These are phyloP conservation scores for Saccharomycopsis sp. DNA, from an alignment of 805 yeast species.

Conservation along the genomic window DNA sequence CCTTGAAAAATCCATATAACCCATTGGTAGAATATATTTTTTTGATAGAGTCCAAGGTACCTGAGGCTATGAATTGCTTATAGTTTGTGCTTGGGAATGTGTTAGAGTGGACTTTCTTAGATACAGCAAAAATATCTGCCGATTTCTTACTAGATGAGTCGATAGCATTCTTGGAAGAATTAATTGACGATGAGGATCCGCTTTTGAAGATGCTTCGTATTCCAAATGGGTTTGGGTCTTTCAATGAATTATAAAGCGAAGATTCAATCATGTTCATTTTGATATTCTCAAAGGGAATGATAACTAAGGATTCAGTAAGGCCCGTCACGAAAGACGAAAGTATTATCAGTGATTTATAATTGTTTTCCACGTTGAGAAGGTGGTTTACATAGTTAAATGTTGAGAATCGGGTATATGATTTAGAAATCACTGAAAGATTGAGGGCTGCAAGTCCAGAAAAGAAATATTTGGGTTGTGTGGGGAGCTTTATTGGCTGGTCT, in stretches of 20 bases:
- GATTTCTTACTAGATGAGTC: not conserved
- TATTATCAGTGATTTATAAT: slow-evolving; percentile 66
- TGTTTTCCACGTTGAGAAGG: slow-evolving; percentile 49
- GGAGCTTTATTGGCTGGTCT: slow-evolving; percentile 1
- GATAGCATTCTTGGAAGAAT: slow-evolving; percentile 25
- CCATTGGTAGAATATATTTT: slow-evolving; percentile 76
- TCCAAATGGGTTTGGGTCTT: slow-evolving; percentile 25
- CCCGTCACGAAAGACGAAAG: slow-evolving; percentile 54
- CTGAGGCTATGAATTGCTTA: slow-evolving; percentile 41
- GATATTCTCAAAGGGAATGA: slow-evolving; percentile 87
- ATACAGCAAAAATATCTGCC: slow-evolving; percentile 21
- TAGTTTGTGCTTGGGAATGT: slow-evolving; percentile 27
- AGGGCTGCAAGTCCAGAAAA: slow-evolving; percentile 67
- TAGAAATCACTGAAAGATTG: slow-evolving; percentile 65
- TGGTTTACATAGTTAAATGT: slow-evolving; percentile 70
- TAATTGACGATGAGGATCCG: slow-evolving; percentile 23
- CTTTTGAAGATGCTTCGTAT: slow-evolving; percentile 6
- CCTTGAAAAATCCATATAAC: slow-evolving; percentile 69
- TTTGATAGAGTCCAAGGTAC: slow-evolving; percentile 44
- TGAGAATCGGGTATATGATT: slow-evolving; percentile 66
- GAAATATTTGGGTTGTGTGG: slow-evolving; percentile 29
- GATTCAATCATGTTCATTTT: slow-evolving; percentile 72
- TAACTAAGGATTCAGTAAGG: slow-evolving; percentile 68
- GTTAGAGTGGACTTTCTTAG: slow-evolving; percentile 28
- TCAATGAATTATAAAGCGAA: slow-evolving; percentile 38